These are phyloP conservation scores for Stephania yunnanensis DNA, from an alignment of 164 flowering plant species.

Conservation along the genomic window DNA sequence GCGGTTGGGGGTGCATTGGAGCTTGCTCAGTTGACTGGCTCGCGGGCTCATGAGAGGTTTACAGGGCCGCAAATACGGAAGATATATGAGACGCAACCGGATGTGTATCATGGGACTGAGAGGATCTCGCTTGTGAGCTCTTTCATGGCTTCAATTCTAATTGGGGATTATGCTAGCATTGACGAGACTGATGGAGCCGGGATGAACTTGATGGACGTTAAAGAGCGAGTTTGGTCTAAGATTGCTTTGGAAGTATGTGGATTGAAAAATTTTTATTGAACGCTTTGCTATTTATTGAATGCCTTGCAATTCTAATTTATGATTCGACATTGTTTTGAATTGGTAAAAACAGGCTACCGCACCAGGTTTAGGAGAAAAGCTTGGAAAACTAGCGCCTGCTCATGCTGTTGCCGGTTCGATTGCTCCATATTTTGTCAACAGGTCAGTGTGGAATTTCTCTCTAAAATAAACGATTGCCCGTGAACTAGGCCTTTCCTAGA, in stretches of 20 bases:
- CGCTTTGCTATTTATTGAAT: not conserved
- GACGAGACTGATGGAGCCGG: conserved; percentile 97
- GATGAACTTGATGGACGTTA: conserved; percentile 88
- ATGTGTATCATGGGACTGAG: conserved; percentile 64
- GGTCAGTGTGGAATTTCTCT: conserved; percentile 33
- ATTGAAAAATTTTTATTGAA: not conserved
- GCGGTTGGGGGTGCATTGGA: conserved; percentile 86
- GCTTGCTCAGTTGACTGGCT: conserved; percentile 71
- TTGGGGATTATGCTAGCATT: conserved; percentile 76
- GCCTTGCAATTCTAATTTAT: no score
- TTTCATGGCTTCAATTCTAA: conserved; percentile 80
- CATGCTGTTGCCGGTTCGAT: conserved; percentile 76
- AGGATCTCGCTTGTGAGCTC: conserved; percentile 97
- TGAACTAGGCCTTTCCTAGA: not conserved
- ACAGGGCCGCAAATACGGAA: conserved; percentile 88
- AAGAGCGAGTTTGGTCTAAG: conserved; percentile 25
- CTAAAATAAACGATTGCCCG: not conserved
- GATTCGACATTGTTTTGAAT: not conserved
- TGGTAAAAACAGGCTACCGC: conserved; percentile 68
- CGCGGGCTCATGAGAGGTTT: conserved; percentile 78
- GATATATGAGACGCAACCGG: conserved; percentile 60
- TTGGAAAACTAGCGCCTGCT: conserved; percentile 91
- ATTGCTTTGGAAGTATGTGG: conserved; percentile 24
- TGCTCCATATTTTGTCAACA: conserved; percentile 75
- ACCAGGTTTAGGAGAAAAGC: conserved; percentile 74